Conservation (phyloP, 805 yeast genomes). For the Lachancea kluyveri region DNA sequence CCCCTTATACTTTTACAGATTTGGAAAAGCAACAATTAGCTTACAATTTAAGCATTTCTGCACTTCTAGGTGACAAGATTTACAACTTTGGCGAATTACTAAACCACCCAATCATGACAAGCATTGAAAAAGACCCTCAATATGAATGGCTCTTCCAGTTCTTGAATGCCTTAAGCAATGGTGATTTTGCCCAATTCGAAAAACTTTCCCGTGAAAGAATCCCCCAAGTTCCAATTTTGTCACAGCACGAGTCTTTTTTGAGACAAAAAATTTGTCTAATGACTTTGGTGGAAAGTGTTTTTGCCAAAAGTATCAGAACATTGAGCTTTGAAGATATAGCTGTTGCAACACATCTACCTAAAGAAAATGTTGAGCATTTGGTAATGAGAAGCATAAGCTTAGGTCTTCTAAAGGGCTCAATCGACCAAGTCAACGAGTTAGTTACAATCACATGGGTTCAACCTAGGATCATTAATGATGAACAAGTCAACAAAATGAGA, state of each 20-base stretch:
- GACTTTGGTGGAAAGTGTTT: constrained; percentile 84
- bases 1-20: constrained; percentile 6
- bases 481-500: constrained; percentile 74
- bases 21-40: constrained; percentile 46
- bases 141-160: constrained; percentile 69
- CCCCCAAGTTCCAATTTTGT: constrained; percentile 50
- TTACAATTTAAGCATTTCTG: constrained; percentile 76
- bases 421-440: constrained; percentile 77
- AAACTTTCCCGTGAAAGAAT: constrained; percentile 35
- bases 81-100: constrained; percentile 94
- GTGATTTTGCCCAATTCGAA: constrained; percentile 67
- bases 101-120: constrained; percentile 73
- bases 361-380: constrained; percentile 75
- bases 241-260: constrained; percentile 55
- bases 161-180: constrained; percentile 65
- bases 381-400: constrained; percentile 87
- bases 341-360: constrained; percentile 54
- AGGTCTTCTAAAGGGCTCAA: constrained; percentile 78
- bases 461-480: constrained; percentile 82
- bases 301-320: constrained; percentile 68
- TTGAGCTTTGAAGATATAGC: constrained; percentile 71
- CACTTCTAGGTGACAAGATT: constrained; percentile 83
- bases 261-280: constrained; percentile 88
- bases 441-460: constrained; percentile 91
- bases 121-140: constrained; percentile 40